These are phyloP conservation scores for Chytriomyces hyalinus DNA, from an alignment of 192 early-diverging fungal genomes.

Conservation along the genomic window DNA sequence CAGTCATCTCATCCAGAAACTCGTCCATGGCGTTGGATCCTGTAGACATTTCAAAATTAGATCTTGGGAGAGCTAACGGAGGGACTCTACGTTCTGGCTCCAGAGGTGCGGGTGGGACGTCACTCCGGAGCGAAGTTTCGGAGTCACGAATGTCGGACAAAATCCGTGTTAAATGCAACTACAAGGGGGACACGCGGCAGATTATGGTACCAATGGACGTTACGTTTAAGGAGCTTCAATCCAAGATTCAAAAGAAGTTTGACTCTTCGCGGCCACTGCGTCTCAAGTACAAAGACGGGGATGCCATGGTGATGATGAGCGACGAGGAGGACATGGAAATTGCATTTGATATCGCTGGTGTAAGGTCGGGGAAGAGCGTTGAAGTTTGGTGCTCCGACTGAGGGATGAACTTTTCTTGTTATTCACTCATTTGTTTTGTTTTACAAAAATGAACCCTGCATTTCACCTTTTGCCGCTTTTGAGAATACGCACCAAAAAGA, in stretches of 20 bases:
- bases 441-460: too few relatives aligned
- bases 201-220: slow-evolving; percentile 63
- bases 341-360: slow-evolving; percentile 72
- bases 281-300: slow-evolving; percentile 87
- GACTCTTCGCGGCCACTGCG: slow-evolving; percentile 46
- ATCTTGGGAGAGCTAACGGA: background rate
- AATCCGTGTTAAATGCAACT: slow-evolving; percentile 65
- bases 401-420: too few relatives aligned
- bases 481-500: too few relatives aligned
- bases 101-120: background rate
- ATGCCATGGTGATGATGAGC: slow-evolving; percentile 80
- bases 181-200: slow-evolving; percentile 65
- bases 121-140: background rate
- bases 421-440: too few relatives aligned
- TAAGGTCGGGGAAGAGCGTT: slow-evolving; percentile 26
- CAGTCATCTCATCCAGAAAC: background rate
- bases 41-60: background rate
- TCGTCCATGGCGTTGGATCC: background rate
- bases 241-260: slow-evolving; percentile 69
- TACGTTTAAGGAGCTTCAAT: slow-evolving; percentile 56
- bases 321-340: slow-evolving; percentile 91
- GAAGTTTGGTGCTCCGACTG: slow-evolving; percentile 44
- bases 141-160: slow-evolving; percentile 16
- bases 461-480: too few relatives aligned
- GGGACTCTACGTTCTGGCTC: background rate